Evolutionary conservation across 2,329 filamentous ascomycete species (phyloP), one percentile per base, ranked within the genome.

Genomic region (Thielaviopsis populi): DNA sequence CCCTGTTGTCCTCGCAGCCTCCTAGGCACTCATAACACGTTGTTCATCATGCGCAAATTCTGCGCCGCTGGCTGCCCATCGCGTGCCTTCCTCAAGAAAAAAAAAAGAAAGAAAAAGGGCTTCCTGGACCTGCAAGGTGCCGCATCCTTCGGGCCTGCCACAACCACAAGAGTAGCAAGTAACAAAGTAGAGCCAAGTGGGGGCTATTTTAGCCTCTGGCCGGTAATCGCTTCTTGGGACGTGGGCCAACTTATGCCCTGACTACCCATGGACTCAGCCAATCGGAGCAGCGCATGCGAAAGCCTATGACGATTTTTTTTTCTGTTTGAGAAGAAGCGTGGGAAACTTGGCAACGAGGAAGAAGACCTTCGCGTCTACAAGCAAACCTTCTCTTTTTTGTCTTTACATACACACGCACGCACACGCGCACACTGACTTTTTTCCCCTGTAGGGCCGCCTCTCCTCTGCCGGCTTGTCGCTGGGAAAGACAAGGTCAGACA

Each of bases 111-210:
- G 8, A 40, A 60, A 22, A 60, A 37, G 33, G 33, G 33, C 33
- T 7, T 8, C 33, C 33, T 37, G 33, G 0, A n/a, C 40, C 24
- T 30, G 15, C 41, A 33, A 41, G 30, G 43, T n/a, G 41, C 33
- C 41, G 33, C 43, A 19, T 48, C 43, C 59, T 56, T 56, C 53
- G 53, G 53, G 53, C 53, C 59, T 61, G 59, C 59, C 59, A 61
- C 15, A 43, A 61, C 59, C 17, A 46, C 24, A 41, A 61, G 15
- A 61, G 22, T 24, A 50, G 19, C 46, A 27, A 50, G 46, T 24
- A 50, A 37, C 24, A 61, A 61, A 48, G 59, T 33, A 46, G 15
- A 4, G 24, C 42, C 41, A 43, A 48, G 42, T 43, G 41, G 59
- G 58, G 41, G 27, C 59, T 61, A 46, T 61, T 46, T 46, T 61